These are phyloP conservation scores for Chlorella vulgaris DNA, from an alignment of 139 green algal species.

Conservation along the genomic window DNA sequence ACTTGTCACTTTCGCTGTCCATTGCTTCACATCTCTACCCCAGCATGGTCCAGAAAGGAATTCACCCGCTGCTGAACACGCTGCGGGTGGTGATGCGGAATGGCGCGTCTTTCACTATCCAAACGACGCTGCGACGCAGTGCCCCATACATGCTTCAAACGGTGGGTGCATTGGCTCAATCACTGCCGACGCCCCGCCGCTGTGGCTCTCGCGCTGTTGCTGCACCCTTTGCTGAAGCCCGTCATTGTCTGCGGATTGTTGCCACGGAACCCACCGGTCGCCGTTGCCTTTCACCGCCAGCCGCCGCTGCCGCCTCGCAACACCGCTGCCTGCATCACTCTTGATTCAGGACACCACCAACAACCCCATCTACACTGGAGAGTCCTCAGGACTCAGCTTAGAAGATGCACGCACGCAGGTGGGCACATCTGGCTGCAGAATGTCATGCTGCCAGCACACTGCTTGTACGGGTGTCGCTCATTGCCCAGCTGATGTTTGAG, in stretches of 20 bases:
- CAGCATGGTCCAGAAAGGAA: conserved; percentile 25
- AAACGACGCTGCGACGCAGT: conserved; percentile 21
- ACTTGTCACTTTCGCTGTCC: neutral
- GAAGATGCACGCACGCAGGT: conserved; percentile 43
- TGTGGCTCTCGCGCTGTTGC: no score
- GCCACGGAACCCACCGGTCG: no score
- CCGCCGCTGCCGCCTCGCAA: neutral
- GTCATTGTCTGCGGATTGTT: neutral
- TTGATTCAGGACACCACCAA: conserved; percentile 37
- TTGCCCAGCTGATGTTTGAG: neutral
- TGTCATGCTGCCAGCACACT: no score
- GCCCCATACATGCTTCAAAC: conserved; percentile 41
- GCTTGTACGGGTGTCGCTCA: no score
- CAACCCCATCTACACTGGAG: conserved; percentile 45
- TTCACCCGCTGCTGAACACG: conserved; percentile 43
- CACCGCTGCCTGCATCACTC: neutral
- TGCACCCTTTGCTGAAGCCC: neutral
- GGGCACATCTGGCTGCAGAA: neutral
- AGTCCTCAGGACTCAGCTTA: conserved; percentile 25
- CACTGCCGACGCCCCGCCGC: neutral
- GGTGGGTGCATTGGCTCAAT: neutral
- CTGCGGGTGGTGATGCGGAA: conserved; percentile 48
- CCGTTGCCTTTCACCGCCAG: neutral
- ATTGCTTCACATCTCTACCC: neutral
- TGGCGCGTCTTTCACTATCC: conserved; percentile 39